phyloP scores from a whole-genome alignment of 768 basidiomycete genomes.

The Sistotremastrum suecicum region DNA sequence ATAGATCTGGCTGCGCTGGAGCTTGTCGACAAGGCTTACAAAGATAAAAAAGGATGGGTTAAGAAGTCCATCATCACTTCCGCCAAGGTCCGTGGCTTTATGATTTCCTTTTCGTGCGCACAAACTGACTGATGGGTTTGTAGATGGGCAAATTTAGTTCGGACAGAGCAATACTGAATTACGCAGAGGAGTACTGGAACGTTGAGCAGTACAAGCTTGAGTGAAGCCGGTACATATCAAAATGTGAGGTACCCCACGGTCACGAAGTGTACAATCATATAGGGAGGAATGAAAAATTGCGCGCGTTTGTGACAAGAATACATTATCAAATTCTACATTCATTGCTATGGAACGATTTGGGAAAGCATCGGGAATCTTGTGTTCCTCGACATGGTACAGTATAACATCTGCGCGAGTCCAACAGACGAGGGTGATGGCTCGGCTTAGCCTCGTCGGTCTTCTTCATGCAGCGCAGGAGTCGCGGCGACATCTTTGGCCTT shows the following conservation, averaged over 20 bases:
- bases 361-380: no score
- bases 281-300: no score
- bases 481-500: no score
- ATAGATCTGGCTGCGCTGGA: constrained; percentile 66
- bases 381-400: no score
- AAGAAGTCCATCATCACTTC: constrained; percentile 81
- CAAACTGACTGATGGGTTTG: neutral
- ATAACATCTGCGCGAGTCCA: no score
- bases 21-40: constrained; percentile 84
- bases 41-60: constrained; percentile 75
- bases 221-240: neutral
- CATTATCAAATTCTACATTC: no score
- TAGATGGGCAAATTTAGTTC: constrained; percentile 97
- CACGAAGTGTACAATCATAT: no score
- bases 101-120: neutral
- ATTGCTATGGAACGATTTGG: no score
- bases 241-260: neutral
- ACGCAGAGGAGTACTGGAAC: constrained; percentile 83
- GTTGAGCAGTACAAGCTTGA: constrained; percentile 26
- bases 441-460: no score
- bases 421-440: no score
- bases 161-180: constrained; percentile 84
- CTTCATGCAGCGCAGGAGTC: no score
- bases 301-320: no score
- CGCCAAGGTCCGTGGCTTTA: constrained; percentile 37